Percentiles rank a stretch among this genome's conserved stretches.
phyloP scores from a whole-genome alignment of 441 rosid species.

The Macaranga tanarius region DNA sequence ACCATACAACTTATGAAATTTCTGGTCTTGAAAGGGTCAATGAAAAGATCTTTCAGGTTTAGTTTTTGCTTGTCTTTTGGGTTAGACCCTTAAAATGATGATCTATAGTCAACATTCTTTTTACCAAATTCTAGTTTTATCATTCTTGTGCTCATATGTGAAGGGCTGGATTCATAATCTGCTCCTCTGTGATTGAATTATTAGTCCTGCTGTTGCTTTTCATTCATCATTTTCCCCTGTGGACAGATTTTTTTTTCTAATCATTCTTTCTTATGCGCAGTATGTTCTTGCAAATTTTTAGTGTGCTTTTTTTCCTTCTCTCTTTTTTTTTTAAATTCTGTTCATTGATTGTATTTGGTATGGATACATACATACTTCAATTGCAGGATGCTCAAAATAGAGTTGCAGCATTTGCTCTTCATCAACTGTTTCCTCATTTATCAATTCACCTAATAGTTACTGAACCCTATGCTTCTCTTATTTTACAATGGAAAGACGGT shows the following conservation, averaged over 20 bases:
- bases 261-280: background rate
- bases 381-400: slow-evolving; percentile 89
- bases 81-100: background rate
- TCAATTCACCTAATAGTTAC: slow-evolving; percentile 69
- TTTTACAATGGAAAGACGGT: slow-evolving; percentile 81
- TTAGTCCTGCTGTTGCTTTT: background rate
- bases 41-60: background rate
- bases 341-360: background rate
- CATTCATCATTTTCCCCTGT: background rate
- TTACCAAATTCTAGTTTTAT: slow-evolving; percentile 8
- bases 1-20: background rate
- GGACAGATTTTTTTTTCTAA: background rate
- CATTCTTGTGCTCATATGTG: background rate
- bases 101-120: background rate
- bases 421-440: slow-evolving; percentile 70
- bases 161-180: slow-evolving; percentile 3
- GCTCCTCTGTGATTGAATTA: background rate
- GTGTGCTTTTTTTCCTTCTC: too few relatives aligned
- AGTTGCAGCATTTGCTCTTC: slow-evolving; percentile 83
- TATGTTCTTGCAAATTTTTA: background rate
- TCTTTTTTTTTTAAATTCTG: background rate
- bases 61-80: background rate
- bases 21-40: background rate
- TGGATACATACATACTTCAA: background rate
- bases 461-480: slow-evolving; percentile 77